Evolutionary conservation across 371 early-diverging fungal species (phyloP).

Genomic region (Apophysomyces trapeziformis): DNA sequence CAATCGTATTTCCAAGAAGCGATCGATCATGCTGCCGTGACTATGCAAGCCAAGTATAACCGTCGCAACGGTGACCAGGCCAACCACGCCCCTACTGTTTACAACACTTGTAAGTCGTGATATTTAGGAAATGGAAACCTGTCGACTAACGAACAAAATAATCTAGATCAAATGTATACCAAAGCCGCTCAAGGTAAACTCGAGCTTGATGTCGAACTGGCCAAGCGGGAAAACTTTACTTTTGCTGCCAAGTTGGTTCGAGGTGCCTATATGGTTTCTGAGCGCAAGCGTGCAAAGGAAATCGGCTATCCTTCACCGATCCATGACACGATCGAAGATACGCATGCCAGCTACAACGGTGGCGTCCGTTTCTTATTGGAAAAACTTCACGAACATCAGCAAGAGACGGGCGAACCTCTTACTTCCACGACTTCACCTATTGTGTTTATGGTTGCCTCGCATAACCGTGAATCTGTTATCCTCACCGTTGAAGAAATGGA

Average conservation of each 20-base stretch:
- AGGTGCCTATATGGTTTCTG: conserved; percentile 92
- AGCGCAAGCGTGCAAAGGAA: conserved; percentile 78
- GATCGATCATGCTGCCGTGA: conserved; percentile 84
- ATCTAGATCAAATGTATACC: conserved; percentile 90
- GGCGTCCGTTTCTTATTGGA: conserved; percentile 77
- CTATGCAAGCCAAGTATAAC: conserved; percentile 73
- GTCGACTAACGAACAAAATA: background rate
- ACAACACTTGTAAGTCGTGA: conserved; percentile 73
- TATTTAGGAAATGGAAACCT: no score
- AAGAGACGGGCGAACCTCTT: conserved; percentile 28
- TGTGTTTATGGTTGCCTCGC: conserved; percentile 87
- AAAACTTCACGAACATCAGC: conserved; percentile 47
- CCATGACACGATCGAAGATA: conserved; percentile 76
- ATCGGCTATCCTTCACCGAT: conserved; percentile 81
- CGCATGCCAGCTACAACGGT: conserved; percentile 82
- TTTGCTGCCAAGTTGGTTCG: conserved; percentile 95
- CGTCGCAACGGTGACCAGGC: conserved; percentile 33
- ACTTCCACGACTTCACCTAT: conserved; percentile 50
- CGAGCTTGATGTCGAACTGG: conserved; percentile 68
- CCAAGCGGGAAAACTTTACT: conserved; percentile 70
- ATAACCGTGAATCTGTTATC: conserved; percentile 84
- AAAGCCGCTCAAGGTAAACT: conserved; percentile 73
- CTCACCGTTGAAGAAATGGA: conserved; percentile 71
- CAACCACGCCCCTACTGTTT: conserved; percentile 68
- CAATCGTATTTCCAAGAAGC: conserved; percentile 94